Evolutionary conservation across 768 basidiomycete genomes (phyloP).

Genomic region (Boletus reticulatus): DNA sequence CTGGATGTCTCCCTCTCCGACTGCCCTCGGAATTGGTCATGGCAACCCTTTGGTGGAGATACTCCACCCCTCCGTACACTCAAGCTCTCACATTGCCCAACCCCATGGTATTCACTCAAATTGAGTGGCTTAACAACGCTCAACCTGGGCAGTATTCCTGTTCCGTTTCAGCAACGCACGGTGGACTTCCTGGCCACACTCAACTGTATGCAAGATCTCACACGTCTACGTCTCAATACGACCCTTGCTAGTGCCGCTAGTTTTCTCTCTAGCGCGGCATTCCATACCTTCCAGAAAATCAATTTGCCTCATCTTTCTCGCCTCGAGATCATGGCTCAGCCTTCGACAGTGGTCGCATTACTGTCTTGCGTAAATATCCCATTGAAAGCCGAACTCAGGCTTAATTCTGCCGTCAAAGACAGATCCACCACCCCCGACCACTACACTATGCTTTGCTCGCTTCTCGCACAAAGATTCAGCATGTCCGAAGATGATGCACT

Average conservation of each 20-base stretch:
- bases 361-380: not conserved
- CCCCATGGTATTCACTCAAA: not conserved
- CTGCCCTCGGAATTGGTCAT: too few relatives aligned
- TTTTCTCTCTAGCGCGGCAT: not conserved
- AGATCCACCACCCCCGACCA: not conserved
- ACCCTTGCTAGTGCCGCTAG: slow-evolving; percentile 21
- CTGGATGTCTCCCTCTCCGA: not conserved
- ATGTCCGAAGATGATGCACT: not conserved
- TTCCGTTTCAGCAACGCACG: slow-evolving; percentile 23
- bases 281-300: not conserved
- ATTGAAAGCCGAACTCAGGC: not conserved
- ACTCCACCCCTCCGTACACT: not conserved
- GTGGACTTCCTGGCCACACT: slow-evolving; percentile 34
- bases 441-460: not conserved
- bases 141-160: slow-evolving; percentile 25
- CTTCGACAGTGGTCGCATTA: not conserved
- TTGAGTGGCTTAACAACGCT: slow-evolving; percentile 33
- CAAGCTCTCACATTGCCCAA: not conserved
- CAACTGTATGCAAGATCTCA: slow-evolving; percentile 33
- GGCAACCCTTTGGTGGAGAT: too few relatives aligned
- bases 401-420: not conserved
- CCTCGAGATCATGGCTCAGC: not conserved
- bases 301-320: too few relatives aligned
- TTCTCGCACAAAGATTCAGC: not conserved
- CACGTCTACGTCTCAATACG: slow-evolving; percentile 32